Base-by-base conservation (phyloP, 768 basidiomycete genomes). In the Rhodotorula taiwanensis region DNA sequence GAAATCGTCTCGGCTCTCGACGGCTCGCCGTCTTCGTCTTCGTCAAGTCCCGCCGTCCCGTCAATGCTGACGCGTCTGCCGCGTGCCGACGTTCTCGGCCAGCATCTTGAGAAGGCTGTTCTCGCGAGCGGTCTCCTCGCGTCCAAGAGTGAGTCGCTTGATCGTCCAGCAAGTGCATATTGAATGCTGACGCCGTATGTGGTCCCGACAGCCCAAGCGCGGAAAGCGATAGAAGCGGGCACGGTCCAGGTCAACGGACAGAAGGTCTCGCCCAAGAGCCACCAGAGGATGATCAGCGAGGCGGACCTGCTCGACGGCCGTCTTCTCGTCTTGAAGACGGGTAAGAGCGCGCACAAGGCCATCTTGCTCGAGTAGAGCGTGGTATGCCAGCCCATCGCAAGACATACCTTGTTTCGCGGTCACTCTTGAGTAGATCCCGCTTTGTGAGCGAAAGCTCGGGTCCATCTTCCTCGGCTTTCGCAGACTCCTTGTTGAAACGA, bases 361-460 rank as follows among this genome's bases (percentile, higher is more conserved):
- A 58, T 70, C 2, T 18, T 66, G 33, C 16, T 70, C n/a, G 57
- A 66, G 36, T 70, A 69, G 58, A n/a, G n/a, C n/a, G n/a, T 0
- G 20, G n/a, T n/a, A n/a, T n/a, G n/a, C n/a, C n/a, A n/a, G n/a
- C n/a, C n/a, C n/a, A n/a, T n/a, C n/a, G n/a, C n/a, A n/a, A n/a
- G n/a, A n/a, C n/a, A n/a, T n/a, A n/a, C n/a, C n/a, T n/a, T n/a
- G n/a, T n/a, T n/a, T n/a, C n/a, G n/a, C n/a, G n/a, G n/a, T n/a
- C n/a, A n/a, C n/a, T n/a, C n/a, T n/a, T n/a, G n/a, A n/a, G n/a
- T n/a, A n/a, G n/a, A n/a, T n/a, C n/a, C n/a, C n/a, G n/a, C n/a
- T n/a, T n/a, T n/a, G n/a, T n/a, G n/a, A n/a, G n/a, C n/a, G n/a
- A n/a, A n/a, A n/a, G n/a, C n/a, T n/a, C n/a, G n/a, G n/a, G n/a